Base-by-base conservation (phyloP, 345 rosid species). In the Ricinus communis region DNA sequence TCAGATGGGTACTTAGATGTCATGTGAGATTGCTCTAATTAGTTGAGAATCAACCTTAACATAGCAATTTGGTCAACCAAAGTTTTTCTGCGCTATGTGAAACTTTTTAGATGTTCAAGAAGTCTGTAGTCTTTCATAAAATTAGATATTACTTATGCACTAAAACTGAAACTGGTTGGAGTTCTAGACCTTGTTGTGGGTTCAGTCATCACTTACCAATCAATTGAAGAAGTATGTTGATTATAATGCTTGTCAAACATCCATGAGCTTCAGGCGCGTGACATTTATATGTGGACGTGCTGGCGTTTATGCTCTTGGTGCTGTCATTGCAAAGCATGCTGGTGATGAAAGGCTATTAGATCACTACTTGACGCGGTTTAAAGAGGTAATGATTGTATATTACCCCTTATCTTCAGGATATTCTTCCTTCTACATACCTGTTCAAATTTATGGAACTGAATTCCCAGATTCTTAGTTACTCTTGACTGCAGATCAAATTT, bases 251-350 rank as follows among this genome's bases (percentile, higher is more conserved):
- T 36, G 51, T 58, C 18, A 24, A 54, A 55, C 46, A 45, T 57
- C 5, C 27, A 15, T 60, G 14, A 19, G 21, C 14, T 50, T 30
- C 66, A 87, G 92, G 62, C 82, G 64, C 54, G 89, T 86, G 72
- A 83, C 90, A 10, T 90, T 90, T 66, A 77, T 87, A 59, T 87
- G 90, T 41, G 92, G 96, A 24, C 75, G 74, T n/a, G 87, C 92
- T 78, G 92, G 96, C 55, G 89, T 90, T 65, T 86, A 66, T 81
- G 90, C 92, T 62, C 87, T 90, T 46, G 96, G 90, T 64, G 96
- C 90, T 74, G 88, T 85, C 19, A 55, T 75, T 47, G 90, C 96
- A 52, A 86, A 86, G 83, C 83, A 85, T 73, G 62, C 85, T 21
- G 85, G 90, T 71, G 85, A 85, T 62, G 70, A 77, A 66, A 71